Evolutionary conservation across 441 rosid species (phyloP).

Genomic region (Melastoma candidum): DNA sequence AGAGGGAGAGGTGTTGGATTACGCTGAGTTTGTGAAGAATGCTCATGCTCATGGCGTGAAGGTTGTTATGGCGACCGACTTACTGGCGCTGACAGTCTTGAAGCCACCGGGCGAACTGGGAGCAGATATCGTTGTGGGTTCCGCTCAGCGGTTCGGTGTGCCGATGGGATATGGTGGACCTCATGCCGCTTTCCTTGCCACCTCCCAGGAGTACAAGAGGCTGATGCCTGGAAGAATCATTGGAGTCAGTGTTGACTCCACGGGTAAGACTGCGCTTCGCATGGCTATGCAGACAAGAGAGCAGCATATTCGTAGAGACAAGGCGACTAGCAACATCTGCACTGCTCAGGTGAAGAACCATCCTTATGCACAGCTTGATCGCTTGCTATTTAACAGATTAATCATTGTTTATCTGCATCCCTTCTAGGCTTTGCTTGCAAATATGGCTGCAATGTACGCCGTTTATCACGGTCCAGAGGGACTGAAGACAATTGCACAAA

Average conservation of each 20-base stretch:
- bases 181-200: constrained; percentile 14
- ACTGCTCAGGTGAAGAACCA: constrained; percentile 9
- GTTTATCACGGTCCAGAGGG: constrained; percentile 17
- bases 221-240: constrained; percentile 15
- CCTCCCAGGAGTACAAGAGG: constrained; percentile 11
- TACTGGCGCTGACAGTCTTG: constrained; percentile 42
- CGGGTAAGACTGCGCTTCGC: constrained; percentile 9
- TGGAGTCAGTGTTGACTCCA: constrained; percentile 12
- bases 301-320: constrained; percentile 21
- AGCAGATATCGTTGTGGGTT: constrained; percentile 16
- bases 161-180: constrained; percentile 18
- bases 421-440: constrained; percentile 22
- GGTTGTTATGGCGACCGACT: constrained; percentile 30
- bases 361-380: background rate
- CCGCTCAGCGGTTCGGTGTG: constrained; percentile 16
- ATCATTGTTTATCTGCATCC: background rate
- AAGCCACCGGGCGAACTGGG: constrained; percentile 12
- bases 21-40: constrained; percentile 32
- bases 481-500: constrained; percentile 12
- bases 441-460: constrained; percentile 12
- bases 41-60: background rate
- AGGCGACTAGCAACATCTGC: constrained; percentile 17
- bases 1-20: constrained; percentile 86
- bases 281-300: constrained; percentile 18
- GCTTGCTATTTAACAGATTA: background rate